These are phyloP conservation scores for Periconia digitata DNA, from an alignment of 2,329 filamentous ascomycete genomes.

Conservation along the genomic window DNA sequence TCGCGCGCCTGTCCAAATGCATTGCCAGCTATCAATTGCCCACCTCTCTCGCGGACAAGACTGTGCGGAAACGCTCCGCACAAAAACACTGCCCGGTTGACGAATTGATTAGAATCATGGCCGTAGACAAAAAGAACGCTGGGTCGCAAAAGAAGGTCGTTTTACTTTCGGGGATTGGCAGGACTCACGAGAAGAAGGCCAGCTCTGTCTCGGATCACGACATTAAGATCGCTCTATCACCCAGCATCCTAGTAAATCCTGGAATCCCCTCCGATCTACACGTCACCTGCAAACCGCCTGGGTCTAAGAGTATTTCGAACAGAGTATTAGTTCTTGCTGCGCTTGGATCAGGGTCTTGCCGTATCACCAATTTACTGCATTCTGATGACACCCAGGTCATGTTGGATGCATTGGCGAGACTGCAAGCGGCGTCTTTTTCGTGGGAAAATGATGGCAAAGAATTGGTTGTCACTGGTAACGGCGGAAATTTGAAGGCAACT, in stretches of 20 bases:
- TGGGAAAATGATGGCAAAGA: slow-evolving; percentile 97
- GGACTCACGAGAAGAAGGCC: slow-evolving; percentile 82
- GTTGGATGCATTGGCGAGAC: slow-evolving; percentile 83
- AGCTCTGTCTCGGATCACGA: slow-evolving; percentile 85
- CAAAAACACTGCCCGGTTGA: slow-evolving; percentile 88
- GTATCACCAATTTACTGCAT: slow-evolving; percentile 88
- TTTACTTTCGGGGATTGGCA: slow-evolving; percentile 84
- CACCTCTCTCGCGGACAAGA: slow-evolving; percentile 80
- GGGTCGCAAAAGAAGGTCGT: slow-evolving; percentile 95
- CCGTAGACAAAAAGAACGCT: slow-evolving; percentile 97
- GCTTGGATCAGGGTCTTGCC: slow-evolving; percentile 80
- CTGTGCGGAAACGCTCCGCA: slow-evolving; percentile 77
- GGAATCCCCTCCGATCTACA: slow-evolving; percentile 67
- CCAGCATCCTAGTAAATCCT: slow-evolving; percentile 72
- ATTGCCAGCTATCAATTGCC: slow-evolving; percentile 92
- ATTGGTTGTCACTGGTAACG: slow-evolving; percentile 84
- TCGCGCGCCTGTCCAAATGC: slow-evolving; percentile 87
- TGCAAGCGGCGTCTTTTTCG: slow-evolving; percentile 83
- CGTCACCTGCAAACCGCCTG: slow-evolving; percentile 82
- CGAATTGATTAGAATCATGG: slow-evolving; percentile 87
- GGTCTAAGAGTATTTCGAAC: slow-evolving; percentile 98
- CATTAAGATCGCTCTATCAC: slow-evolving; percentile 80
- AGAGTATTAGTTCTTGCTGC: slow-evolving; percentile 91
- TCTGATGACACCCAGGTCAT: slow-evolving; percentile 98
- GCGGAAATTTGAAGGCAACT: slow-evolving; percentile 79